Conservation (phyloP, 306 rosid genomes). For the Cucurbita maxima region DNA sequence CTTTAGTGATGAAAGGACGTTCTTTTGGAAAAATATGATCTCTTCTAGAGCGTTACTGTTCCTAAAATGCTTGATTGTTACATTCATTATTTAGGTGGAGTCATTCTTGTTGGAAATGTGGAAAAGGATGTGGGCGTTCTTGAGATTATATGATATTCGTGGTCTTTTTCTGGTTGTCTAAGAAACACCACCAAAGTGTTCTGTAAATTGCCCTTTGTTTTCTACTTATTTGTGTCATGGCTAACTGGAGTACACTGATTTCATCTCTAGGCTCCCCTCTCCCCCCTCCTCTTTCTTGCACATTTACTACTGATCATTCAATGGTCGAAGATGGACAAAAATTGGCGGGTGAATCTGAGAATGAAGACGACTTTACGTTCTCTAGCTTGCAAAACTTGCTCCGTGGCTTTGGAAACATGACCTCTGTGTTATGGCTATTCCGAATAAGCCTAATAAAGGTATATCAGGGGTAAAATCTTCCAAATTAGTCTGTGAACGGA, state of each 20-base stretch:
- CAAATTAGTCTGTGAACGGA: no score
- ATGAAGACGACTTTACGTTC: no score
- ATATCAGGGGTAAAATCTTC: no score
- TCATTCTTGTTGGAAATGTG: neutral
- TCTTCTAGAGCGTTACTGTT: neutral
- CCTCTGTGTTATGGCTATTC: no score
- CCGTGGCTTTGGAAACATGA: no score
- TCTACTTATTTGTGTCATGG: neutral
- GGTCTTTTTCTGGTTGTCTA: neutral
- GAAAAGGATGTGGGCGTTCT: no score
- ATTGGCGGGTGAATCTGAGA: no score
- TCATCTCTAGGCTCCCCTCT: neutral
- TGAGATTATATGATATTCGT: no score
- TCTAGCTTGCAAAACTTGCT: no score
- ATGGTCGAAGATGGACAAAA: no score
- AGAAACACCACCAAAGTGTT: neutral
- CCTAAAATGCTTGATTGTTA: neutral
- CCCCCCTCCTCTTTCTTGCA: neutral
- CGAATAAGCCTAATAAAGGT: no score
- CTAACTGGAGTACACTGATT: neutral
- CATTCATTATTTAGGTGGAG: neutral
- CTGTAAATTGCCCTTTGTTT: neutral
- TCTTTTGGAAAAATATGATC: neutral
- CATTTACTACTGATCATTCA: neutral
- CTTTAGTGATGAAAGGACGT: neutral